phyloP scores from a whole-genome alignment of 2,329 filamentous ascomycete species.

The Arthrobotrys sphaeroides region DNA sequence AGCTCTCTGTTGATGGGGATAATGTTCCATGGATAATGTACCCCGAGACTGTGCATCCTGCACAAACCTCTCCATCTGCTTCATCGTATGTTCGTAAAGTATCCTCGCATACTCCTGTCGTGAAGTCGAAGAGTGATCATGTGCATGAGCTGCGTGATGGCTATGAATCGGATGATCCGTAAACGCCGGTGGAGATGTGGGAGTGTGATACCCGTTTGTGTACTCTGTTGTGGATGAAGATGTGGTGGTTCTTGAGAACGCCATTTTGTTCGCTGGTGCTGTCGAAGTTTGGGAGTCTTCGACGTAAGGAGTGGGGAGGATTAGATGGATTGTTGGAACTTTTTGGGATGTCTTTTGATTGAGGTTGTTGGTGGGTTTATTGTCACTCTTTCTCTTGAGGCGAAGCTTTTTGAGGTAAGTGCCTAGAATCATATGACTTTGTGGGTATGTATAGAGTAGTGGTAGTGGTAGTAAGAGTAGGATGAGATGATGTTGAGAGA shows the following conservation, averaged over 20 bases:
- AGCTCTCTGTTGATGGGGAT: conserved; percentile 26
- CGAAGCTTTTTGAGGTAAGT: conserved; percentile 24
- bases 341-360: conserved; percentile 2
- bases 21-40: conserved; percentile 40
- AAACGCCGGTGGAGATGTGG: conserved; percentile 26
- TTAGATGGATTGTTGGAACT: conserved; percentile 20
- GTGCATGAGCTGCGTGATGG: conserved; percentile 4
- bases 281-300: neutral
- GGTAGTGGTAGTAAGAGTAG: neutral
- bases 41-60: conserved; percentile 38
- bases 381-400: conserved; percentile 4
- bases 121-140: conserved; percentile 14
- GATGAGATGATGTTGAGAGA: neutral
- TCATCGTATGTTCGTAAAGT: conserved; percentile 52
- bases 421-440: conserved; percentile 41
- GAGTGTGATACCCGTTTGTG: conserved; percentile 48
- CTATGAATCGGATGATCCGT: conserved; percentile 6
- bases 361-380: neutral
- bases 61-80: conserved; percentile 52
- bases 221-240: conserved; percentile 36
- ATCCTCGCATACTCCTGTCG: conserved; percentile 49
- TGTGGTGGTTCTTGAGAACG: conserved; percentile 37
- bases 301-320: conserved; percentile 1
- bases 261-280: conserved; percentile 24
- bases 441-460: neutral